phyloP scores from a whole-genome alignment of 163 green algal species.

The Volvox carteri region DNA sequence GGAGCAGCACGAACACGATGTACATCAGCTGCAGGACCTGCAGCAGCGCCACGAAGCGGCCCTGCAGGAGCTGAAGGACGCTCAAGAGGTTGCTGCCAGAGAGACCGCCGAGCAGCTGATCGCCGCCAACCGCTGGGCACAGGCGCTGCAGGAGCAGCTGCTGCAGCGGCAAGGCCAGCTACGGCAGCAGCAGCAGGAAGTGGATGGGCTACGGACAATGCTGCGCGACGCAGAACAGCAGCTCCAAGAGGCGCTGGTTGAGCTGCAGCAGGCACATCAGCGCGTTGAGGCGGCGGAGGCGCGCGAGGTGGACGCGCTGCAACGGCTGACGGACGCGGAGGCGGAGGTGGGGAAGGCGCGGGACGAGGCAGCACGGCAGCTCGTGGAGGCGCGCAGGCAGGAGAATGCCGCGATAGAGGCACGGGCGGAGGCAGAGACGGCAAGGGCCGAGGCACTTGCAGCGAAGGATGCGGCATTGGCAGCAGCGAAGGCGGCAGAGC shows the following conservation, averaged over 20 bases:
- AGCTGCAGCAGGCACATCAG: constrained; percentile 1
- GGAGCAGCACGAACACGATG: not conserved
- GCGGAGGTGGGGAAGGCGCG: not conserved
- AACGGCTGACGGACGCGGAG: not conserved
- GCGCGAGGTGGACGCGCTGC: not conserved
- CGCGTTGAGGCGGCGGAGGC: not conserved
- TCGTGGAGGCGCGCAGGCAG: not conserved
- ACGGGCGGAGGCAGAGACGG: not conserved
- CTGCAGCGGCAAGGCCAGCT: not conserved
- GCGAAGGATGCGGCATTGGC: not conserved
- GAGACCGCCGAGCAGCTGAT: not conserved
- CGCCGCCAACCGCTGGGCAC: not conserved
- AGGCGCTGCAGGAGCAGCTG: constrained; percentile 3
- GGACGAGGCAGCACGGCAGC: not conserved
- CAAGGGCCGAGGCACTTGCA: not conserved
- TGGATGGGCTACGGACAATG: constrained; percentile 13
- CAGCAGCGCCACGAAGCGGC: not conserved
- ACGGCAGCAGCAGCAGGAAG: not conserved
- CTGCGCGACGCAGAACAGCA: constrained; percentile 11
- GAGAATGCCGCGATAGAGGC: not conserved
- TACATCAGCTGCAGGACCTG: not conserved
- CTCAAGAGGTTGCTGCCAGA: not conserved
- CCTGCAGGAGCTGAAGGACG: not conserved
- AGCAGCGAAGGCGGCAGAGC: not conserved
- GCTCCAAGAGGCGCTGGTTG: not conserved